phyloP scores from a whole-genome alignment of 441 rosid species.

The Gossypium trilobum region DNA sequence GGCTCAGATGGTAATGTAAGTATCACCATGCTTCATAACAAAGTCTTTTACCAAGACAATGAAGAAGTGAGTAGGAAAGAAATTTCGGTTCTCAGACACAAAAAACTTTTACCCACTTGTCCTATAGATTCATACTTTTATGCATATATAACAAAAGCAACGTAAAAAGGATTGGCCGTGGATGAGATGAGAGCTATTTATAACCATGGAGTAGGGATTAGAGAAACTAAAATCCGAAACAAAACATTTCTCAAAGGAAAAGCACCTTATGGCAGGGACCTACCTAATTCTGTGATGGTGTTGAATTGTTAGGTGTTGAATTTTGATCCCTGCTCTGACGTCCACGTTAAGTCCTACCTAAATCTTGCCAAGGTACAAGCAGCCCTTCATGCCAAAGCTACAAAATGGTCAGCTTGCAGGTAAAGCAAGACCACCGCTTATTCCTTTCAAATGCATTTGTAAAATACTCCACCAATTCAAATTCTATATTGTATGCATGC shows the following conservation, averaged over 20 bases:
- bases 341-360: conserved; percentile 5
- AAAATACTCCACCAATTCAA: neutral
- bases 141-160: neutral
- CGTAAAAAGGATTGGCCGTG: neutral
- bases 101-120: no score
- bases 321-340: conserved; percentile 19
- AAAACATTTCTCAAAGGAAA: neutral
- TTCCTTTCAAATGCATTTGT: neutral
- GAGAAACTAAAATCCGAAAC: neutral
- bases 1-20: neutral
- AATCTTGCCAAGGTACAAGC: conserved; percentile 21
- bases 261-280: neutral
- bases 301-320: neutral
- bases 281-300: neutral
- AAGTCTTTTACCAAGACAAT: neutral
- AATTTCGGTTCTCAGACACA: no score
- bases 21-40: neutral
- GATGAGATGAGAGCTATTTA: neutral
- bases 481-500: neutral
- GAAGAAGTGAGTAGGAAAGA: neutral
- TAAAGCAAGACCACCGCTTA: neutral
- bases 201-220: neutral
- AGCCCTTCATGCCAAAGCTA: conserved; percentile 22
- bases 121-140: neutral
- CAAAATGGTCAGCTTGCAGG: conserved; percentile 16